A percentile compares a stretch with the other conserved stretches of the same genome.
These are phyloP conservation scores for Spathaspora sp. DNA, from an alignment of 805 yeast species.

Conservation along the genomic window DNA sequence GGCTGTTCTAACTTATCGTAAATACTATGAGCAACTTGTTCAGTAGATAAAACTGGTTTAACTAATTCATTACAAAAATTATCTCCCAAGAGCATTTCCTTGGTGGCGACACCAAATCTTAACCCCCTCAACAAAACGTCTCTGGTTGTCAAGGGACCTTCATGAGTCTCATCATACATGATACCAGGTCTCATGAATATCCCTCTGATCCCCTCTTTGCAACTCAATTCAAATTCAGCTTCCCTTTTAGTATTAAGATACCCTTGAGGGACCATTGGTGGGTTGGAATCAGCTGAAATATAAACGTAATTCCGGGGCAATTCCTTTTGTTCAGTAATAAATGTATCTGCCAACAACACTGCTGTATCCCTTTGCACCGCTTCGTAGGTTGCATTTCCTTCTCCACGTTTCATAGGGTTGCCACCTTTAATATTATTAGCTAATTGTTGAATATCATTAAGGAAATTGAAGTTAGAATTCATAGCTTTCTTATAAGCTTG, in stretches of 20 bases:
- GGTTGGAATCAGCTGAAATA: conserved; percentile 74
- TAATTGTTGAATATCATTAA: conserved; percentile 26
- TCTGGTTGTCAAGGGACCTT: conserved; percentile 29
- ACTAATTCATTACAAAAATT: conserved; percentile 41
- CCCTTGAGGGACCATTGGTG: conserved; percentile 64
- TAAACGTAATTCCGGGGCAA: conserved; percentile 48
- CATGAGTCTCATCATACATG: conserved; percentile 57
- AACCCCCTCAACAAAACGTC: conserved; percentile 40
- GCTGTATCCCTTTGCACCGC: conserved; percentile 71
- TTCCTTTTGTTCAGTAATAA: conserved; percentile 22
- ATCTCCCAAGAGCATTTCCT: conserved; percentile 39
- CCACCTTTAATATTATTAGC: conserved; percentile 41
- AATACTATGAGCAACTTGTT: conserved; percentile 59
- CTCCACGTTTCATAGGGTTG: conserved; percentile 58
- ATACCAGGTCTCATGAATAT: conserved; percentile 78
- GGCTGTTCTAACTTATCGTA: conserved; percentile 48
- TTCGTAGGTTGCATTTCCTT: conserved; percentile 47
- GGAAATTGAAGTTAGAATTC: conserved; percentile 36
- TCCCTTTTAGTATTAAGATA: conserved; percentile 74
- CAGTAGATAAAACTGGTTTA: conserved; percentile 65
- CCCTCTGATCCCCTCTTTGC: conserved; percentile 48
- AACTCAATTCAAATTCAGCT: conserved; percentile 61
- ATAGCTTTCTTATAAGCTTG: conserved; percentile 59
- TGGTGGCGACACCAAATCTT: conserved; percentile 40
- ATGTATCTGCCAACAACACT: conserved; percentile 54